Base-by-base conservation (phyloP, 2,329 filamentous ascomycete genomes). In the Neonectria coccinea region DNA sequence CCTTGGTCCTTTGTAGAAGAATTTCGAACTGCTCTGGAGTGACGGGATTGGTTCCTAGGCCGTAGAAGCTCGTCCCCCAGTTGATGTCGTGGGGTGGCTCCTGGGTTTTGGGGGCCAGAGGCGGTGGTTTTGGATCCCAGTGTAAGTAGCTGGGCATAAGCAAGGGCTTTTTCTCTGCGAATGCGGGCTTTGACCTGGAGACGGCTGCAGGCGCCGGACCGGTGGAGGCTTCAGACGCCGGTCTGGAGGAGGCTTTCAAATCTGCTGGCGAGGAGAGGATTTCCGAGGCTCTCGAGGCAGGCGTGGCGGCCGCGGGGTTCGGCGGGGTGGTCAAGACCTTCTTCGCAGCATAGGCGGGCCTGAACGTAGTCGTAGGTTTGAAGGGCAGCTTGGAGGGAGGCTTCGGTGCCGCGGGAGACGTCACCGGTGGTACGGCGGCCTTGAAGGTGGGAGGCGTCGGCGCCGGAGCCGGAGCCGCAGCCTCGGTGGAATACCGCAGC, bases 11-110 rank as follows among this genome's bases (percentile, higher is more conserved):
- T 61, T 87, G 83, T 67, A 92, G 86, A 51, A 97, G 85, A 20
- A 92, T 85, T 16, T 88, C 85, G 10, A 88, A 85, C 57, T 91
- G 87, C 79, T 94, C 90, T 50, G 88, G 81, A 4, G 89, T 83
- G 78, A 97, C 97, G 0, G 93, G 86, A 36, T 83, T 83, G 0
- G 86, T 84, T 39, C 90, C 91, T 18, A 97, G 87, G 12, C 93
- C 92, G 78, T 95, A 89, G 83, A 91, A 97, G 14, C 92, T 97
- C 53, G 86, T 89, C 20, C 91, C 88, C 94, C 94, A 97, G 84
- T 97, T 91, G 65, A 88, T 81, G 2, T 77, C 71, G 10, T 70
- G 53, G n/a, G 22, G 51, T 29, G 56, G 41, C 48, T 25, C 62
- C 36, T 47, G 56, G 11, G 29, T 41, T 39, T 39, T 39, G 14